These are phyloP conservation scores for Debaryomycetaceae sp. DNA, from an alignment of 1,139 yeast genomes.

Conservation along the genomic window DNA sequence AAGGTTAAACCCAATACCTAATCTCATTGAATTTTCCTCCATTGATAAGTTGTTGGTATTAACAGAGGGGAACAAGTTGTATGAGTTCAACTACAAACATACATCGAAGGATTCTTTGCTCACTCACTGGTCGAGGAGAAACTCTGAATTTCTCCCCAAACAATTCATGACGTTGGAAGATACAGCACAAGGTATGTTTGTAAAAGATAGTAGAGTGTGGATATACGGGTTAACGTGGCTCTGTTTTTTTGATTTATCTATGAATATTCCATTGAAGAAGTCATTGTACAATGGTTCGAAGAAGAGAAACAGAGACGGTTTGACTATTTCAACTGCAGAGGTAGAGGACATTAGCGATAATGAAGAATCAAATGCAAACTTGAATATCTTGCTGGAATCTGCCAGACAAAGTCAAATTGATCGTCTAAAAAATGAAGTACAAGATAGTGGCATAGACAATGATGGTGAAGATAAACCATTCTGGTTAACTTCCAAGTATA, in stretches of 20 bases:
- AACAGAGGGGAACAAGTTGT: constrained; percentile 70
- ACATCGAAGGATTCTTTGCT: constrained; percentile 34
- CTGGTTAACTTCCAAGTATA: constrained; percentile 75
- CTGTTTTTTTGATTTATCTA: constrained; percentile 65
- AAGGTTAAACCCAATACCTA: constrained; percentile 56
- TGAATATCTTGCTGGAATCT: constrained; percentile 28
- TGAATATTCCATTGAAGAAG: constrained; percentile 50
- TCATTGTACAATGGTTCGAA: constrained; percentile 29
- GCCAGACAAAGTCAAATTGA: constrained; percentile 31
- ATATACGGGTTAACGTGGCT: constrained; percentile 88
- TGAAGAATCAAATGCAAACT: constrained; percentile 22
- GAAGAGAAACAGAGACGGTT: constrained; percentile 66
- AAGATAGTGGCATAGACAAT: constrained; percentile 22
- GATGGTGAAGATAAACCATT: constrained; percentile 42
- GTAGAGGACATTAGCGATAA: constrained; percentile 13
- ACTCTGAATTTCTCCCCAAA: constrained; percentile 71
- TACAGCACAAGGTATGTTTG: constrained; percentile 71
- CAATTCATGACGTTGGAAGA: constrained; percentile 59
- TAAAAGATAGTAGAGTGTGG: constrained; percentile 54
- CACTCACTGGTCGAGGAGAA: constrained; percentile 77
- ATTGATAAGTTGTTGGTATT: constrained; percentile 56
- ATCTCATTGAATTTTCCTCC: constrained; percentile 57
- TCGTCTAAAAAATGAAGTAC: constrained; percentile 24
- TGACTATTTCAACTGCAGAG: constrained; percentile 35
- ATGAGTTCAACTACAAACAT: constrained; percentile 52